Percentiles rank a stretch among this genome's conserved stretches.
These are phyloP conservation scores for Rhodotorula sp. DNA, from an alignment of 1,284 basidiomycete species.

Conservation along the genomic window DNA sequence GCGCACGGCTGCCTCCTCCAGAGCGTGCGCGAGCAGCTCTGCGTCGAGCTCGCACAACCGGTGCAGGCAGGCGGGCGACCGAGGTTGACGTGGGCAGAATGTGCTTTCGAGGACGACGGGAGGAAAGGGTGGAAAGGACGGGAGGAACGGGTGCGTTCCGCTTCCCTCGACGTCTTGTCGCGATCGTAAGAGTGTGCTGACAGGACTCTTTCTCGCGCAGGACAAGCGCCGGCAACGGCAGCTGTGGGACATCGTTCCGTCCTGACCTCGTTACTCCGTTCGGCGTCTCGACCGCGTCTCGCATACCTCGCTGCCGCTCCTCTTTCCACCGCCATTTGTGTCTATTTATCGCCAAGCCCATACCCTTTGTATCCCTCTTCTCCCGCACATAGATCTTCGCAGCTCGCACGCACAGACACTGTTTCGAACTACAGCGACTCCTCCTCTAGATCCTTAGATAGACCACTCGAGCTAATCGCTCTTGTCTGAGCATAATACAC, in stretches of 20 bases:
- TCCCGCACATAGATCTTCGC: too few species aligned
- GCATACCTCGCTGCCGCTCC: not conserved
- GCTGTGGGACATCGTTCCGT: constrained; percentile 23
- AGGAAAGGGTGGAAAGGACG: constrained; percentile 5
- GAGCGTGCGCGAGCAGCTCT: not conserved
- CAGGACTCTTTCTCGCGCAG: not conserved
- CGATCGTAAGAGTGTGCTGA: not conserved
- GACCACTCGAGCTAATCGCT: not conserved
- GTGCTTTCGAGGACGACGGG: not conserved
- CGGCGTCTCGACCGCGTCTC: not conserved
- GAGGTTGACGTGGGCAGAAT: constrained; percentile 18
- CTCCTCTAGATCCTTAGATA: not conserved
- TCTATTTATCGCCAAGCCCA: not conserved
- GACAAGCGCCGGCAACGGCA: not conserved
- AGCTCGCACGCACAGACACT: not conserved
- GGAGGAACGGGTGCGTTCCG: constrained; percentile 8
- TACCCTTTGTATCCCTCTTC: too few species aligned
- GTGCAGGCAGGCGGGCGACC: not conserved
- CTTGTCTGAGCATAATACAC: not conserved
- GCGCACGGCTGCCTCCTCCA: constrained; percentile 17
- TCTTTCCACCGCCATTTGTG: not conserved
- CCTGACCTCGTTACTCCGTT: not conserved
- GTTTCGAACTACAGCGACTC: not conserved
- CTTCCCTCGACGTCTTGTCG: too few species aligned
- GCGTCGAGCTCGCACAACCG: constrained; percentile 15